Base-by-base conservation (phyloP, 2,329 filamentous ascomycete species). In the Mycosphaerelloides madeirae region DNA sequence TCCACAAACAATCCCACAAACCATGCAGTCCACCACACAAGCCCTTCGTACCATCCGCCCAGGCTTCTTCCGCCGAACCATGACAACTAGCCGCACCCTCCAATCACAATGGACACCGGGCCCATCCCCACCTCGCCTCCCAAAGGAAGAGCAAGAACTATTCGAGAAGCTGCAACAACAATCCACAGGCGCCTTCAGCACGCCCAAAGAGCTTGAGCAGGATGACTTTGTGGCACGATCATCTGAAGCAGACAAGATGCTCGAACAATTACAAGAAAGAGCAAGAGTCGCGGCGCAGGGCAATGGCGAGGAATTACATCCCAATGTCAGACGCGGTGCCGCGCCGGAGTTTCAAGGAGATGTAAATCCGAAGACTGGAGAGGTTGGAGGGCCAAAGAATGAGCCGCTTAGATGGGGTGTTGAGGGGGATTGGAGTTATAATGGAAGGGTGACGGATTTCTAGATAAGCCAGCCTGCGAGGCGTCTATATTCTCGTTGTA, bases 311-410 rank as follows among this genome's bases (percentile, higher is more conserved):
- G 78, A 83, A 49, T 65, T 85, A 15, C 83, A 87, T 62, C 83
- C 82, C 0, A 81, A 88, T 64, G 70, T 91, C 45, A 75, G 84
- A 53, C 73, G 81, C 52, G 91, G 91, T 29, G 84, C 89, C 33
- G 79, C 83, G 59, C 90, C 93, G 1, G 91, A 97, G 70, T 98
- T 98, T 59, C 83, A 91, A 56, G 93, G 93, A 46, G 90, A 97
- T 42, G 77, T 75, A 43, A 97, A 98, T 66, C 93, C 93, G 2
- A 85, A 84, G 74, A 98, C 93, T 1, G 93, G 93, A 18, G 93
- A 98, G 75, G 81, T 96, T 9, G 93, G 93, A 5, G 93, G 93
- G 1, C 93, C 93, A 5, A 98, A 97, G 81, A 97, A 95, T 63
- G 91, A 98, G 69, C 93, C 93, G 40, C 63, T 97, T 63, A 73